A percentile compares a stretch with the other conserved stretches of the same genome.
phyloP scores from a whole-genome alignment of 768 basidiomycete genomes.

The Suillus discolor region DNA sequence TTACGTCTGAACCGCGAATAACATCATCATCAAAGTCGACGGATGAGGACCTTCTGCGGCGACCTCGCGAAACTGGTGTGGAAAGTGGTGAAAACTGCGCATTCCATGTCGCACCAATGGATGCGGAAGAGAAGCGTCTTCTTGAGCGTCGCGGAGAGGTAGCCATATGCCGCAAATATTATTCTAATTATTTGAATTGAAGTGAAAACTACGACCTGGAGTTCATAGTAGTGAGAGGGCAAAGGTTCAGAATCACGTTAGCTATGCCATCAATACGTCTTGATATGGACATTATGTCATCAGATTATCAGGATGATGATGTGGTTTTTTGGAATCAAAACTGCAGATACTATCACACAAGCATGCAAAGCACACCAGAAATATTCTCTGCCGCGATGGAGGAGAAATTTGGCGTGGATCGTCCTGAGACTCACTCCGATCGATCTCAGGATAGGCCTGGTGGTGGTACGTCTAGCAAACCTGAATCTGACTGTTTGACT shows the following conservation, averaged over 20 bases:
- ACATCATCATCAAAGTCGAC: constrained; percentile 8
- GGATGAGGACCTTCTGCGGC: constrained; percentile 18
- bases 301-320: too few relatives aligned
- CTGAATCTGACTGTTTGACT: background rate
- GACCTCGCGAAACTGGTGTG: constrained; percentile 18
- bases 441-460: background rate
- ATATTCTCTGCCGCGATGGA: background rate
- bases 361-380: background rate
- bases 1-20: constrained; percentile 4
- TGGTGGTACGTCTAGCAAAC: background rate
- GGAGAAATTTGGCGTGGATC: background rate
- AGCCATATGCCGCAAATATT: constrained; percentile 23
- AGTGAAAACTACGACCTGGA: background rate
- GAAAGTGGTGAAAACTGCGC: constrained; percentile 15
- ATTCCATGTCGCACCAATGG: constrained; percentile 27
- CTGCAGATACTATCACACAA: too few relatives aligned
- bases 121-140: constrained; percentile 35
- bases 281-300: background rate
- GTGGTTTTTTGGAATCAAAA: background rate
- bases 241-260: background rate
- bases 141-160: constrained; percentile 34
- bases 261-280: background rate
- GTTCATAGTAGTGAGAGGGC: background rate
- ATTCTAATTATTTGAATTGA: constrained; percentile 1
- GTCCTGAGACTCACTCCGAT: background rate